These are phyloP conservation scores for Xylaria flabelliformis DNA, from an alignment of 495 filamentous ascomycete genomes.

Conservation along the genomic window DNA sequence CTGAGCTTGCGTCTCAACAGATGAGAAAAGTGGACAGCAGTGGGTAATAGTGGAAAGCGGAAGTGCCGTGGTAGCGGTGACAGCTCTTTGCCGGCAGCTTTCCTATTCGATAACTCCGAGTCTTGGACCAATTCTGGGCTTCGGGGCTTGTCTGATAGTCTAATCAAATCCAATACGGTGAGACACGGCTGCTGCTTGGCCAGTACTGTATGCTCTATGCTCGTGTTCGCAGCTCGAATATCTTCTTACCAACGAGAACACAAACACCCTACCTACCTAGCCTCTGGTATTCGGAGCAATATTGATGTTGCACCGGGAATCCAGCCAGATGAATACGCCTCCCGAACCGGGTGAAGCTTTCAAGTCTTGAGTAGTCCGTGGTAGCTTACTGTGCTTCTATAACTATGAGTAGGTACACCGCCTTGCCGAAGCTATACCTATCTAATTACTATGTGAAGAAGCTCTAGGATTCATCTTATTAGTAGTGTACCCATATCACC, in stretches of 20 bases:
- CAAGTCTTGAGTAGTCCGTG: neutral
- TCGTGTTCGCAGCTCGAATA: neutral
- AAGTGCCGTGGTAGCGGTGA: constrained; percentile 26
- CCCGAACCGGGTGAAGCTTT: neutral
- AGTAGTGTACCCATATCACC: neutral
- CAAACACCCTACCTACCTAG: no score
- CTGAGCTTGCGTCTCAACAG: constrained; percentile 23
- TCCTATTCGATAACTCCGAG: constrained; percentile 24
- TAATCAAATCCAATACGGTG: neutral
- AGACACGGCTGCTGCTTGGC: neutral
- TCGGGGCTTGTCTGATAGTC: neutral
- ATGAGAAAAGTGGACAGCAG: constrained; percentile 18
- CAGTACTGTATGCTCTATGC: no score
- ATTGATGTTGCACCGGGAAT: neutral
- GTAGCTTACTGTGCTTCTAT: constrained; percentile 15
- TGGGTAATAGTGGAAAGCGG: neutral
- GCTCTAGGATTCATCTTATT: neutral
- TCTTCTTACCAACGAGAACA: neutral
- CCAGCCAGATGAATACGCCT: neutral
- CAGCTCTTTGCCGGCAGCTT: constrained; percentile 22
- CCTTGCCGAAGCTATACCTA: constrained; percentile 12
- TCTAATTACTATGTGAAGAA: constrained; percentile 8
- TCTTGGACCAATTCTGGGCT: neutral
- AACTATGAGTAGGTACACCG: neutral
- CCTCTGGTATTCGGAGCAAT: neutral